These are phyloP conservation scores for Pyrenula massariospora DNA, from an alignment of 495 filamentous ascomycete genomes.

Conservation along the genomic window DNA sequence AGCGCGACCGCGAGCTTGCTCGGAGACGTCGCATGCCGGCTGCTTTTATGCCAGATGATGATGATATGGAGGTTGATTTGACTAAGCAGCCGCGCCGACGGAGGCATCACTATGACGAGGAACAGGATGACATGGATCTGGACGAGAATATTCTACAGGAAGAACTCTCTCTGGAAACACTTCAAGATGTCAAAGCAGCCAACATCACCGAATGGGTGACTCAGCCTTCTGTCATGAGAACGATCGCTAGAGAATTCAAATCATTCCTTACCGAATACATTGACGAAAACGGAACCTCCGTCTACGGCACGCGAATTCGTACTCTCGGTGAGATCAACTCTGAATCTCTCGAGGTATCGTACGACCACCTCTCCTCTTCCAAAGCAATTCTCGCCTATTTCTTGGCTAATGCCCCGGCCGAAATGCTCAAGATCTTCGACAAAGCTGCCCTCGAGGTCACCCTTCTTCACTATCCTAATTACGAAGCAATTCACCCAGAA, in stretches of 20 bases:
- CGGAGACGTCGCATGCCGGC: slow-evolving; percentile 64
- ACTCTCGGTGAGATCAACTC: slow-evolving; percentile 94
- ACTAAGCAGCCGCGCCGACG: slow-evolving; percentile 69
- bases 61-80: slow-evolving; percentile 71
- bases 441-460: slow-evolving; percentile 94
- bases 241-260: slow-evolving; percentile 93
- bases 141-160: slow-evolving; percentile 86
- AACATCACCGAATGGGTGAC: slow-evolving; percentile 91
- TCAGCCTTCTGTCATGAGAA: slow-evolving; percentile 79
- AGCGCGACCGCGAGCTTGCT: slow-evolving; percentile 69
- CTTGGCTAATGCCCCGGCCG: slow-evolving; percentile 86
- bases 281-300: slow-evolving; percentile 73
- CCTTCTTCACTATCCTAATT: slow-evolving; percentile 90
- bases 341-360: slow-evolving; percentile 91
- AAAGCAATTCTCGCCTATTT: slow-evolving; percentile 98
- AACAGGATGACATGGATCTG: slow-evolving; percentile 80
- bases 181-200: slow-evolving; percentile 87
- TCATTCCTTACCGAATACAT: slow-evolving; percentile 93
- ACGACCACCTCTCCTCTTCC: slow-evolving; percentile 74
- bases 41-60: slow-evolving; percentile 83
- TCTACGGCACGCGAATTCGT: slow-evolving; percentile 86
- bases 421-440: slow-evolving; percentile 92
- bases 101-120: slow-evolving; percentile 85
- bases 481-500: slow-evolving; percentile 93
- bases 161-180: slow-evolving; percentile 81